Conservation (phyloP, 1,284 basidiomycete genomes). For the Termitomyces sp. region DNA sequence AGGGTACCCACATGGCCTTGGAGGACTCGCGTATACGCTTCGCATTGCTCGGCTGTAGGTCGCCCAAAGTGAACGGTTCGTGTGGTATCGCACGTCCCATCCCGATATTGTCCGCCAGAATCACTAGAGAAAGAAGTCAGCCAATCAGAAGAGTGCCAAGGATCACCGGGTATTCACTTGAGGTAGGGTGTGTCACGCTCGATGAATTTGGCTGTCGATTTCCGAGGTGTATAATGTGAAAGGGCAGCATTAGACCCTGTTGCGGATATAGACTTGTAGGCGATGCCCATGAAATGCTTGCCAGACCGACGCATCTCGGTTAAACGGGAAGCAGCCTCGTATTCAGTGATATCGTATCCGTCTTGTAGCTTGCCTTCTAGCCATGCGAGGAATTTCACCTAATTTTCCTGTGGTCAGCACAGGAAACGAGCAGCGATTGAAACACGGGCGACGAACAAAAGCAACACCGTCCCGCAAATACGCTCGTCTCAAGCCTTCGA, state of each 20-base stretch:
- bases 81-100: conserved; percentile 93
- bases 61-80: conserved; percentile 87
- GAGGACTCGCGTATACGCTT: conserved; percentile 91
- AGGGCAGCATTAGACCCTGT: conserved; percentile 89
- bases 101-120: conserved; percentile 85
- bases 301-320: conserved; percentile 74
- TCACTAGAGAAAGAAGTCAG: conserved; percentile 45
- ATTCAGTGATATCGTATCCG: conserved; percentile 85
- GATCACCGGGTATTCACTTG: conserved; percentile 53
- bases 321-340: conserved; percentile 82
- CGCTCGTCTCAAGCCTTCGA: conserved; percentile 78
- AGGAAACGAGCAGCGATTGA: conserved; percentile 6
- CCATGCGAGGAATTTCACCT: conserved; percentile 85
- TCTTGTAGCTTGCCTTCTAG: conserved; percentile 76
- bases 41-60: conserved; percentile 75
- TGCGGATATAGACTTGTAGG: conserved; percentile 93
- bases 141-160: conserved; percentile 4
- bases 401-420: conserved; percentile 18
- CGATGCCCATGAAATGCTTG: conserved; percentile 81
- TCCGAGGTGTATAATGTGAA: conserved; percentile 87
- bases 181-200: conserved; percentile 81
- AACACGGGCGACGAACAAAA: conserved; percentile 54
- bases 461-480: conserved; percentile 90
- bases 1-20: conserved; percentile 80
- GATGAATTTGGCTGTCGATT: conserved; percentile 68